Percentiles rank a stretch among this genome's conserved stretches.
Conservation (phyloP, 202 grass and related monocot genomes). For the Musa balbisiana region DNA sequence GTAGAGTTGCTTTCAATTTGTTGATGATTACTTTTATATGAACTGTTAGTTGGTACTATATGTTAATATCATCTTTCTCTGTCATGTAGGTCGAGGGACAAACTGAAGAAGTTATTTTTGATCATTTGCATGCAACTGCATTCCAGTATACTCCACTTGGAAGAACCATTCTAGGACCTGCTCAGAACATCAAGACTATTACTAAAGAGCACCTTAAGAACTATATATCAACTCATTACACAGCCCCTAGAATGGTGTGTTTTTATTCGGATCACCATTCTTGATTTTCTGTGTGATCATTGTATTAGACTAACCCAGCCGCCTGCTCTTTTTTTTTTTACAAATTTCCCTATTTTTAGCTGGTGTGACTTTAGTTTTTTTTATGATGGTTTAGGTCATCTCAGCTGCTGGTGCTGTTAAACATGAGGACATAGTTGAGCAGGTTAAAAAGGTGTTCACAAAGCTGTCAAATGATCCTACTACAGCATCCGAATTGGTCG, state of each 20-base stretch:
- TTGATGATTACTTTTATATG: too few relatives aligned
- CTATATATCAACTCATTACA: constrained; percentile 91
- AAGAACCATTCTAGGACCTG: constrained; percentile 74
- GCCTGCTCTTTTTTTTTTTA: background rate
- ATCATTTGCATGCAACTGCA: constrained; percentile 96
- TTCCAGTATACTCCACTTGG: constrained; percentile 95
- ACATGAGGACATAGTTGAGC: constrained; percentile 80
- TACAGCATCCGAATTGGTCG: constrained; percentile 66
- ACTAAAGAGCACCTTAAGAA: constrained; percentile 59
- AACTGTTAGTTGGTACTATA: too few relatives aligned
- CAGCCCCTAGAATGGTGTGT: constrained; percentile 82
- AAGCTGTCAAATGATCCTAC: constrained; percentile 76
- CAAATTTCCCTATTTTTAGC: background rate
- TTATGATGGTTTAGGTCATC: constrained; percentile 60
- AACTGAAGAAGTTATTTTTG: constrained; percentile 89
- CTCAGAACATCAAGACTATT: constrained; percentile 63
- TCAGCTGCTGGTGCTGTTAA: constrained; percentile 85
- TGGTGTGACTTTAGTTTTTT: background rate
- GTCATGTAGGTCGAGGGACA: constrained; percentile 70
- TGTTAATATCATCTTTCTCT: constrained; percentile 3
- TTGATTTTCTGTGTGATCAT: background rate
- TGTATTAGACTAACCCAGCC: background rate
- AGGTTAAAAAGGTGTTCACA: constrained; percentile 66
- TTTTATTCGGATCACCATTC: background rate
- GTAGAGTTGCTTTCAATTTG: too few relatives aligned